Evolutionary conservation across 805 yeast species (phyloP).

Genomic region (Kuraishia capsulata): DNA sequence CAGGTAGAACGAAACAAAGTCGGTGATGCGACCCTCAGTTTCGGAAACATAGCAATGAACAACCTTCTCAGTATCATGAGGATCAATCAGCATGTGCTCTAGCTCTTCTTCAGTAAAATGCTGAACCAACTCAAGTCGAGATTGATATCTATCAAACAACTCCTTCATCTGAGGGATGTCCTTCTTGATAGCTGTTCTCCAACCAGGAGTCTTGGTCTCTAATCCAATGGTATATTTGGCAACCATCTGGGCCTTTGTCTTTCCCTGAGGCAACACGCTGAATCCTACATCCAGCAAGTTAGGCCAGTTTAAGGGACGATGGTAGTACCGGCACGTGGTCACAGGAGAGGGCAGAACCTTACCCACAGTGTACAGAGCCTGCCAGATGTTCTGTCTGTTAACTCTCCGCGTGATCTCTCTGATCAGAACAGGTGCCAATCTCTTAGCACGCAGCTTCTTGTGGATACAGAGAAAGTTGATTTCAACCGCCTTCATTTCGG

Average conservation of each 20-base stretch:
- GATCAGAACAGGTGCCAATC: slow-evolving; percentile 89
- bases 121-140: slow-evolving; percentile 67
- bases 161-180: slow-evolving; percentile 61
- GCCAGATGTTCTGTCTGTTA: slow-evolving; percentile 81
- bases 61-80: slow-evolving; percentile 29
- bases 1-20: slow-evolving; percentile 82
- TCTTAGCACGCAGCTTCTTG: slow-evolving; percentile 85
- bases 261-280: slow-evolving; percentile 64
- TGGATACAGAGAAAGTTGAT: slow-evolving; percentile 93
- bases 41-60: slow-evolving; percentile 75
- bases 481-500: slow-evolving; percentile 58
- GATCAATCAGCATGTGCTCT: slow-evolving; percentile 45
- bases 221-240: slow-evolving; percentile 50
- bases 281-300: slow-evolving; percentile 88
- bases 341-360: slow-evolving; percentile 88
- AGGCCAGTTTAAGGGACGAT: slow-evolving; percentile 89
- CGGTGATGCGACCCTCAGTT: slow-evolving; percentile 61
- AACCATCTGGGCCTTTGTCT: slow-evolving; percentile 59
- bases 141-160: slow-evolving; percentile 54
- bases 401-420: slow-evolving; percentile 92
- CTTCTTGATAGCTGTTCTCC: slow-evolving; percentile 44
- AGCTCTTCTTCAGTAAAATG: slow-evolving; percentile 57
- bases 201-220: slow-evolving; percentile 38
- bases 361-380: slow-evolving; percentile 93
- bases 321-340: slow-evolving; percentile 80